Evolutionary conservation across 129 eudicot species (phyloP), one percentile per base, ranked within the genome.

Genomic region (Artemisia argyi): DNA sequence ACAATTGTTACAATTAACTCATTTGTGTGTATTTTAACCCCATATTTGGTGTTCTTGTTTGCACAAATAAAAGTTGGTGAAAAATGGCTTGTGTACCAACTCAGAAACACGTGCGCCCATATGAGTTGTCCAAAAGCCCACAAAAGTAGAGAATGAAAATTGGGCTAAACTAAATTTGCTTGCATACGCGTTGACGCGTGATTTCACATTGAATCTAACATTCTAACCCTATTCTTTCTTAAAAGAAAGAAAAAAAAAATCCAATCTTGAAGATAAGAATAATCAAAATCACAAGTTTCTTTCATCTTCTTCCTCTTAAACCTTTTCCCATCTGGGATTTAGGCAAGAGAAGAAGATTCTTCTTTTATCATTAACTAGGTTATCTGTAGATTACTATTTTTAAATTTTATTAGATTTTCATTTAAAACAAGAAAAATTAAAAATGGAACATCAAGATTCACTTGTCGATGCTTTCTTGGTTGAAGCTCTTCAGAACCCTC

Each of bases 401-500:
- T 20, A 0, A 20, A 1, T 0, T 20, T 20, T 20, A 52, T 51
- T 51, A 51, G 13, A 14, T 51, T 52, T 52, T 52, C 13, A 52
- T 16, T 52, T 13, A 7, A 51, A 51, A 51, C 56, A 51, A 51
- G 17, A 68, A 50, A 55, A 61, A 61, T 51, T 39, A 66, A 66
- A 44, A 50, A 79, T 79, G 77, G 76, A 71, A 56, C 78, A 66
- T 48, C 76, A 66, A 16, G 68, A 57, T 77, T 65, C 79, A 61
- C 62, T 75, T 20, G 99, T 90, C 19, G 97, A 95, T 71, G 91
- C 97, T 35, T 95, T 95, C 73, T 80, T 95, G 78, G 83, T 88
- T 51, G 99, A 95, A 83, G 99, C 96, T 60, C 96, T 95, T 11
- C 99, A 95, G 75, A 90, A 90, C 85, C 96, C 97, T 81, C 96